Evolutionary conservation across 2,329 filamentous ascomycete species (phyloP).

Genomic region (Septoria petroselini): DNA sequence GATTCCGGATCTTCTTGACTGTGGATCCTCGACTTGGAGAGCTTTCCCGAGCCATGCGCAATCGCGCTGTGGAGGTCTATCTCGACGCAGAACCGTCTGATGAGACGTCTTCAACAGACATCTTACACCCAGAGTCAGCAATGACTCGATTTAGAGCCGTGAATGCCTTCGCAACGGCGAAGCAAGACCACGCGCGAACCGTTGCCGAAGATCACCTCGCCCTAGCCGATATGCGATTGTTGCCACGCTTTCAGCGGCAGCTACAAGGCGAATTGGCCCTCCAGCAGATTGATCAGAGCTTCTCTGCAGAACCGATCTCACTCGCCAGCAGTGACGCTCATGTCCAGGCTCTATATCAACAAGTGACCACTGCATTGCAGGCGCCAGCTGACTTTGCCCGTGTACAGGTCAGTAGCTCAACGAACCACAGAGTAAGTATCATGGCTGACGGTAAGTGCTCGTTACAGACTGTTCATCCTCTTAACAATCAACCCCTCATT

Average conservation of each 20-base stretch:
- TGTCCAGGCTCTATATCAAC: constrained; percentile 36
- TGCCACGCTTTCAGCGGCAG: constrained; percentile 23
- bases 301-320: neutral
- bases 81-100: constrained; percentile 42
- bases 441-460: constrained; percentile 38
- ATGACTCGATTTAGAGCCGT: constrained; percentile 30
- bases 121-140: constrained; percentile 32
- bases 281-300: constrained; percentile 19
- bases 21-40: constrained; percentile 91
- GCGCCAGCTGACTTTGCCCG: constrained; percentile 42
- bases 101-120: constrained; percentile 15
- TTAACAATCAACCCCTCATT: constrained; percentile 46
- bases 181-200: neutral
- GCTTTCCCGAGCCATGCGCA: constrained; percentile 92
- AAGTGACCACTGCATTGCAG: constrained; percentile 34
- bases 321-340: neutral
- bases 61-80: constrained; percentile 87
- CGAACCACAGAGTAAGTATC: constrained; percentile 32
- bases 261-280: constrained; percentile 1
- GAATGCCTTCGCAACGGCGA: neutral
- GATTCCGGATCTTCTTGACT: constrained; percentile 90
- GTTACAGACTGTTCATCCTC: constrained; percentile 45
- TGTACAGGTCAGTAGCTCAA: constrained; percentile 38
- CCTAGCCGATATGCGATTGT: constrained; percentile 23
- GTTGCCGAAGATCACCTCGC: constrained; percentile 28